Conservation (phyloP, 768 basidiomycete genomes). For the Floccularia luteovirens region DNA sequence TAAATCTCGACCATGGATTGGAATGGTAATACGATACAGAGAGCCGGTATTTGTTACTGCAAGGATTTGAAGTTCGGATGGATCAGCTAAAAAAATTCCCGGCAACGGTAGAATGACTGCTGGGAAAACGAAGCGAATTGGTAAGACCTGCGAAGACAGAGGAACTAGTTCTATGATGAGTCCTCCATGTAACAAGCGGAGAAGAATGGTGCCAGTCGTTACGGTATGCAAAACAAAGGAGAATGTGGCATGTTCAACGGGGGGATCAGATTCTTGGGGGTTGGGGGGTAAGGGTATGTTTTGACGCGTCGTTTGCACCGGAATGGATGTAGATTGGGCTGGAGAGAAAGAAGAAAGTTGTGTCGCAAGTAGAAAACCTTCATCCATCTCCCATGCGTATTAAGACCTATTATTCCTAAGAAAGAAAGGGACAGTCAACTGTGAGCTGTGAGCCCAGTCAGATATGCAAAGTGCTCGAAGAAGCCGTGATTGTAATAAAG, state of each 20-base stretch:
- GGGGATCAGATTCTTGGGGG: constrained; percentile 35
- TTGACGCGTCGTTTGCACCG: constrained; percentile 53
- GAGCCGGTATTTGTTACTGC: constrained; percentile 62
- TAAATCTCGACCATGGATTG: constrained; percentile 43
- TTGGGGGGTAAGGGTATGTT: constrained; percentile 40
- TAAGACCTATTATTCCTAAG: no score
- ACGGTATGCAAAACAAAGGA: constrained; percentile 50
- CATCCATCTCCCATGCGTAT: constrained; percentile 18
- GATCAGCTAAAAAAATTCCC: constrained; percentile 48
- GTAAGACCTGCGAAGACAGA: constrained; percentile 53
- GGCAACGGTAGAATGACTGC: constrained; percentile 59
- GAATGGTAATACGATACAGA: constrained; percentile 65
- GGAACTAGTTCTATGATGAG: constrained; percentile 72
- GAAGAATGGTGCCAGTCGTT: constrained; percentile 56
- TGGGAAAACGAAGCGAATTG: constrained; percentile 76
- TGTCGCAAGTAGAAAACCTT: constrained; percentile 42
- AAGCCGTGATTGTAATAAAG: no score
- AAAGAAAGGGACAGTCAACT: no score
- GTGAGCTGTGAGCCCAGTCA: no score
- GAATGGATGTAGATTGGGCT: constrained; percentile 38
- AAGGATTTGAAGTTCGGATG: constrained; percentile 57
- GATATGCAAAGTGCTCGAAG: no score
- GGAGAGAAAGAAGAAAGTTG: constrained; percentile 62
- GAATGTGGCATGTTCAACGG: constrained; percentile 68
- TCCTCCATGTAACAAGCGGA: constrained; percentile 69